Evolutionary conservation across 257 asterid genomes (phyloP), one percentile per base, ranked within the genome.

Genomic region (Datura wrightii): DNA sequence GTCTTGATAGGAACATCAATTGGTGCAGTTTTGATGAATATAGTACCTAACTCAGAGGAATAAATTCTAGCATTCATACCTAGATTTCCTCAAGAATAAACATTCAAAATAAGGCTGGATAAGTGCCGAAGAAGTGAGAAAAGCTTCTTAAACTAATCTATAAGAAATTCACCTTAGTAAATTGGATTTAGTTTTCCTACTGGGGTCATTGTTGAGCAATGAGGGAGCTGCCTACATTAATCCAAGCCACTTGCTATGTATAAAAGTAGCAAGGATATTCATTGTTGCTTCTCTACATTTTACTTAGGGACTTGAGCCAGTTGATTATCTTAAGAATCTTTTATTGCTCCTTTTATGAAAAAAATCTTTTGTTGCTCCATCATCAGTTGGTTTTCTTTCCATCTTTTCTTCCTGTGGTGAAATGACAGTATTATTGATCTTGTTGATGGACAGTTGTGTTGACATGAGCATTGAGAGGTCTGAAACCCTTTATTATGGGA

Each of bases 271-370:
- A 34, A 65, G 8, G n/a, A 34, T 13, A 65, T 65, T 34, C 72
- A 65, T 65, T 65, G 46, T 65, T 34, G 72, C 72, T 65, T 65
- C 72, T 65, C 72, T 65, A 65, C 44, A 65, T 65, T 65, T 65
- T 65, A 34, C 41, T 65, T 34, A 16, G n/a, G 41, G 44, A 65
- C 72, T 65, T 65, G 46, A 34, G 3, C 72, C 72, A 65, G 9
- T 34, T 65, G 72, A 65, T 34, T 34, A 65, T 65, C 44, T 65
- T 11, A 34, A 63, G 72, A 65, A 65, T 65, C 44, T 65, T 11
- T 4, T 24, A 24, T 62, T 62, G 69, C 41, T 62, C 69, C 69
- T 24, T 24, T 5, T 34, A 65, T 65, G 72, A 65, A 65, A 34
- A 65, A 55, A 65, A 65, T 34, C 71, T 65, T 65, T 65, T 69